A percentile compares a stretch with the other conserved stretches of the same genome.
phyloP scores from a whole-genome alignment of 148 eudicot genomes.

The Dysphania ambrosioides region DNA sequence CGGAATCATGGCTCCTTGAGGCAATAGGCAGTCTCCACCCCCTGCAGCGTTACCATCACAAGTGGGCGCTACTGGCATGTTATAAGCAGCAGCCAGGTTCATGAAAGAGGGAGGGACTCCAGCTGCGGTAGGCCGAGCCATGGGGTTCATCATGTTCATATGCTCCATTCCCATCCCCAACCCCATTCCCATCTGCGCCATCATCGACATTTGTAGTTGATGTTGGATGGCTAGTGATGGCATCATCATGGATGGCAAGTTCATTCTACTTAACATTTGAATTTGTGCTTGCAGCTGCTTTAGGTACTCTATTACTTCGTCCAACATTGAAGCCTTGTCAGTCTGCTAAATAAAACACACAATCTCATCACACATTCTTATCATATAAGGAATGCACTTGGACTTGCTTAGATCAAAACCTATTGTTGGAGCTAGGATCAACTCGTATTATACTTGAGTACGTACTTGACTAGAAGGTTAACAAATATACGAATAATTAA shows the following conservation, averaged over 20 bases:
- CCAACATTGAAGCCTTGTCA: slow-evolving; percentile 90
- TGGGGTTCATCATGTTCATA: slow-evolving; percentile 26
- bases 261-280: slow-evolving; percentile 58
- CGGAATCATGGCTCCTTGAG: slow-evolving; percentile 24
- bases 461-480: no score
- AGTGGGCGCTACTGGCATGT: slow-evolving; percentile 33
- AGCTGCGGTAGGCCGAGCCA: slow-evolving; percentile 32
- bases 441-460: no score
- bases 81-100: slow-evolving; percentile 30
- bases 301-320: slow-evolving; percentile 78
- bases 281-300: slow-evolving; percentile 77
- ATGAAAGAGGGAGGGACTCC: slow-evolving; percentile 33
- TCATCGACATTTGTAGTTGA: slow-evolving; percentile 72
- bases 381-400: no score
- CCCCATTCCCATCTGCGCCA: slow-evolving; percentile 54
- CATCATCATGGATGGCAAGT: slow-evolving; percentile 61
- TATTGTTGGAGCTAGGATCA: no score
- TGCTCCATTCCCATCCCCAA: slow-evolving; percentile 47
- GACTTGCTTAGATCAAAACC: no score
- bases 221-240: slow-evolving; percentile 74
- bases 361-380: no score
- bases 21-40: slow-evolving; percentile 26
- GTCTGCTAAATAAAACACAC: slow-evolving; percentile 42
- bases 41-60: slow-evolving; percentile 40
- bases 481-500: no score